A percentile compares a stretch with the other conserved stretches of the same genome.
Conservation (phyloP, 371 early-diverging fungal species). For the Syncephalastrum sp. region DNA sequence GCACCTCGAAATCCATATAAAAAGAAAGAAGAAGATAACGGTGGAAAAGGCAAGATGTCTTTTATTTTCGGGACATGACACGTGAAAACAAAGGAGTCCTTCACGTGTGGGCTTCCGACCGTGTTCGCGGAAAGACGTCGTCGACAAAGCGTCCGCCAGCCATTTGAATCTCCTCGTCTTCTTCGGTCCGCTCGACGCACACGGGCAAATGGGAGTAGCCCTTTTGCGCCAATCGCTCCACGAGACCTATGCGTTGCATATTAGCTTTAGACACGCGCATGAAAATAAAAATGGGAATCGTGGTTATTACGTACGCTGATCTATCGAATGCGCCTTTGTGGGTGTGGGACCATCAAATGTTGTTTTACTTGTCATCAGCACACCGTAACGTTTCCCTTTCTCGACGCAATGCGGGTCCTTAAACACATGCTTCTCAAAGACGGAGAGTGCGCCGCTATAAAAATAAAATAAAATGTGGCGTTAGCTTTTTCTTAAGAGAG, state of each 20-base stretch:
- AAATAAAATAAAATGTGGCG: not conserved
- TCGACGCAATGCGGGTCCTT: conserved; percentile 7
- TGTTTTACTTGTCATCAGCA: conserved; percentile 19
- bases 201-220: conserved; percentile 17
- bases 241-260: not conserved
- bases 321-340: conserved; percentile 12
- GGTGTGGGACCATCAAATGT: conserved; percentile 23
- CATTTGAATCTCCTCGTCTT: conserved; percentile 14
- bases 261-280: too few relatives aligned
- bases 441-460: conserved; percentile 22
- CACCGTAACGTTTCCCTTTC: conserved; percentile 20
- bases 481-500: not conserved
- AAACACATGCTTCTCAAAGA: conserved; percentile 28
- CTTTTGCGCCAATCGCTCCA: conserved; percentile 13
- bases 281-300: not conserved
- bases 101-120: conserved; percentile 10
- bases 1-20: not conserved
- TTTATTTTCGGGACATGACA: conserved; percentile 9
- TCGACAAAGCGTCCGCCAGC: conserved; percentile 15
- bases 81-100: conserved; percentile 5
- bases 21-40: conserved; percentile 4
- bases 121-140: conserved; percentile 2
- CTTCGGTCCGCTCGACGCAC: conserved; percentile 15
- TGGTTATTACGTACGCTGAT: conserved; percentile 9
- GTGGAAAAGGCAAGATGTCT: conserved; percentile 6